Evolutionary conservation across 768 basidiomycete genomes (phyloP).

Genomic region (Cystobasidium tubakii): DNA sequence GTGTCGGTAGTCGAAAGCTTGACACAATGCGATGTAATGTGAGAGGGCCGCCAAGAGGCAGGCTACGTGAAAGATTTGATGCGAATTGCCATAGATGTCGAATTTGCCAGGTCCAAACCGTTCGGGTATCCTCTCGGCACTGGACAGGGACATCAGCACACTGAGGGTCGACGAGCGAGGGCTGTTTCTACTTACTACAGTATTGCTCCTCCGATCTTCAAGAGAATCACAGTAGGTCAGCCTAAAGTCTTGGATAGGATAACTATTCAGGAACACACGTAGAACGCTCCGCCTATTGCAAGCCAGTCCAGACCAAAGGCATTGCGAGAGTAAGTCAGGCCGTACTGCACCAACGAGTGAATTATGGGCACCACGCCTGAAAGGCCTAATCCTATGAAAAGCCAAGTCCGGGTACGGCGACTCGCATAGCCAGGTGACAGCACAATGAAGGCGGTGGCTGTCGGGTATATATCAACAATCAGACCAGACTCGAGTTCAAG

Average conservation of each 20-base stretch:
- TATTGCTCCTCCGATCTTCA: slow-evolving; percentile 27
- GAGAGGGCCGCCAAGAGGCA: slow-evolving; percentile 67
- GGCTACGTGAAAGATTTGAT: slow-evolving; percentile 82
- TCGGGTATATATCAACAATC: neutral
- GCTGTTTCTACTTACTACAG: slow-evolving; percentile 29
- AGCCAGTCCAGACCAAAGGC: slow-evolving; percentile 71
- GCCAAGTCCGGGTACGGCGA: slow-evolving; percentile 67
- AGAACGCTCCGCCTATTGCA: slow-evolving; percentile 62
- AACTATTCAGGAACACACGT: slow-evolving; percentile 52
- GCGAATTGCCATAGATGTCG: slow-evolving; percentile 71
- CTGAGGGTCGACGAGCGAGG: too few species aligned
- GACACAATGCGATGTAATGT: slow-evolving; percentile 60
- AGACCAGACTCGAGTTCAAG: too few species aligned
- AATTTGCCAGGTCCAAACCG: slow-evolving; percentile 56
- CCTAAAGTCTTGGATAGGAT: neutral
- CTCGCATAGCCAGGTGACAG: slow-evolving; percentile 71
- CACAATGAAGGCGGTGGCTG: slow-evolving; percentile 67
- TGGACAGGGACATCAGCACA: neutral
- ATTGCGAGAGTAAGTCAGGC: slow-evolving; percentile 54
- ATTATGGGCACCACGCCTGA: slow-evolving; percentile 63
- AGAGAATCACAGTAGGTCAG: neutral
- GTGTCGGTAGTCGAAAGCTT: slow-evolving; percentile 61
- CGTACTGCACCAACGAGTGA: slow-evolving; percentile 61
- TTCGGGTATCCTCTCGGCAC: slow-evolving; percentile 37
- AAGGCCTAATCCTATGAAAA: slow-evolving; percentile 75